Base-by-base conservation (phyloP, 2,329 filamentous ascomycete genomes). In the Fusarium duplospermum region DNA sequence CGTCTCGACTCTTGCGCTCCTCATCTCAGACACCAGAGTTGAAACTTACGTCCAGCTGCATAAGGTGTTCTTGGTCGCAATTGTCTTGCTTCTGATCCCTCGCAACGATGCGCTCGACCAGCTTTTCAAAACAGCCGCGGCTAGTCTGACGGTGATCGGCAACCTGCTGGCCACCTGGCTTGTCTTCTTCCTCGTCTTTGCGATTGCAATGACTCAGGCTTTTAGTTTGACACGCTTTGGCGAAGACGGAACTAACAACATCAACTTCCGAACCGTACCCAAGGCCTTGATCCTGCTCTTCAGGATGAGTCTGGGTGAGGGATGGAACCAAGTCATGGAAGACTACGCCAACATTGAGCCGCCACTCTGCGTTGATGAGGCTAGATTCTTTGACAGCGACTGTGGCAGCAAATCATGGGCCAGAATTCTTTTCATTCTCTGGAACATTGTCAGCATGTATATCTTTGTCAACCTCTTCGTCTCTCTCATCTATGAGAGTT, bases 391-490 rank as follows among this genome's bases (percentile, higher is more conserved):
- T 78, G 86, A 93, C 47, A 96, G 94, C 78, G 97, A 99, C 83
- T 99, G 96, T 80, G 96, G 96, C 67, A 98, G 96, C 84, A 89
- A 91, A 60, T 89, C 91, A 42, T 99, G 96, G 95, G 95, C 96
- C 9, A 89, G 95, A 61, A 90, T 92, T 36, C 87, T 99, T 11
- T 99, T 99, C 85, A 95, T 98, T 67, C 91, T 93, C 6, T 99
- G 96, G 96, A 99, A 99, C 86, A 96, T 99, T 78, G 89, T 99
- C 83, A 98, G 96, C 93, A 99, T 99, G 96, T 99, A 99, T 84
- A 97, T 99, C 79, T 99, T 99, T 80, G 96, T 98, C 80, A 98
- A 96, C 80, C 86, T 99, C 80, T 99, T 99, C 82, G 96, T 99
- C 68, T 99, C 96, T 58, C 91, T 99, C 81, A 99, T 99, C 77